These are phyloP conservation scores for Botrytis cinerea DNA, from an alignment of 2,329 filamentous ascomycete genomes.

Conservation along the genomic window DNA sequence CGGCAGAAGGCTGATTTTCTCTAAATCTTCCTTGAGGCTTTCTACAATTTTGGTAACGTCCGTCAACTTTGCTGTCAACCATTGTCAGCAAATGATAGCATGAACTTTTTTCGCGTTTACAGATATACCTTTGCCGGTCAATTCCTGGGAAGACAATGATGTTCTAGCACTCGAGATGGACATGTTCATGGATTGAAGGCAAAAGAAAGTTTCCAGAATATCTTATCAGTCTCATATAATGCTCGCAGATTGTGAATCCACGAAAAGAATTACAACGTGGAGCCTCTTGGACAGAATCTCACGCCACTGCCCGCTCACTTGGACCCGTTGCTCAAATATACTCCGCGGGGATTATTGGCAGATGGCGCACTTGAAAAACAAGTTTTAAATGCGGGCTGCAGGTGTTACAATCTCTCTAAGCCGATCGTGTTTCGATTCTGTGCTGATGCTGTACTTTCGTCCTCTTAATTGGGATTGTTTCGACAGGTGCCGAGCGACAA, in stretches of 20 bases:
- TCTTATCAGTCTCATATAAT: neutral
- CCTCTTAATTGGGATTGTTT: neutral
- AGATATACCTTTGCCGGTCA: conserved; percentile 34
- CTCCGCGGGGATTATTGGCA: neutral
- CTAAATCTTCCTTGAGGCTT: conserved; percentile 62
- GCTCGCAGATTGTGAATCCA: neutral
- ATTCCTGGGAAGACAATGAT: conserved; percentile 31
- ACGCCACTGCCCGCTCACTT: neutral
- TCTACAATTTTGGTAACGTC: conserved; percentile 67
- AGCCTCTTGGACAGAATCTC: neutral
- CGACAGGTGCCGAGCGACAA: neutral
- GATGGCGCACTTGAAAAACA: neutral
- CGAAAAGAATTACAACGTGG: neutral
- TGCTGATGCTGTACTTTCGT: conserved; percentile 2
- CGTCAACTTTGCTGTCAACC: conserved; percentile 61
- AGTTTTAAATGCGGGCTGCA: neutral
- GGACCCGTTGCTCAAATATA: neutral
- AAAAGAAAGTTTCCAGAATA: neutral
- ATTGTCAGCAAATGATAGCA: conserved; percentile 26
- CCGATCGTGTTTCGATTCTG: neutral
- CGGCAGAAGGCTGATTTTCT: conserved; percentile 57
- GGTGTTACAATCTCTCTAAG: neutral
- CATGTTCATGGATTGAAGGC: conserved; percentile 23
- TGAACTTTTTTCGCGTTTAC: neutral
- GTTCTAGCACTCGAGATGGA: conserved; percentile 27